Base-by-base conservation (phyloP, 495 filamentous ascomycete genomes). In the Friedmanniomyces endolithicus region DNA sequence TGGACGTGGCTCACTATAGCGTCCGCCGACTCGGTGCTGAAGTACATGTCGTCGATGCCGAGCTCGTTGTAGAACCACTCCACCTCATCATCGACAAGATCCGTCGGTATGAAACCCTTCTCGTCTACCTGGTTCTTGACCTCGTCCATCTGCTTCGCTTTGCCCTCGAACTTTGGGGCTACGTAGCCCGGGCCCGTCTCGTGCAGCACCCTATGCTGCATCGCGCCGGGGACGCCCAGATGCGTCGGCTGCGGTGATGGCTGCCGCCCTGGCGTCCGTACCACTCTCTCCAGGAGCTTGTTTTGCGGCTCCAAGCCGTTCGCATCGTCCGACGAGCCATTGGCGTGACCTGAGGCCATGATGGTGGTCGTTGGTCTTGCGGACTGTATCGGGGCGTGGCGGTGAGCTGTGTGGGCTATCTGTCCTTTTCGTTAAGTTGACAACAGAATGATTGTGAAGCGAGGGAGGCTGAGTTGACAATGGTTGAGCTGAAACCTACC, bases 21-120 rank as follows among this genome's bases (percentile, higher is more conserved):
- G 40, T 89, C 85, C 23, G 82, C 84, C 2, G 78, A 78, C 72
- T 98, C 92, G 34, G 88, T 87, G 67, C 94, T 85, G 75, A 98
- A 98, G 72, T 98, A 98, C 73, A 95, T 90, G 70, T 98, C 92
- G 69, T 98, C 92, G 64, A 98, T 98, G 50, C 92, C 94, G 14
- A 98, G 78, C 67, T 89, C 85, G 61, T 92, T 86, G 73, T 98
- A 98, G 76, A 98, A 98, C 94, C 92, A 97, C 17, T 78, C 76
- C 29, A 88, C 87, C 70, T 98, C 88, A 1, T 81, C 77, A 53
- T 89, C 81, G 35, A 95, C 77, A 59, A 96, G 85, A 40, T 86
- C 78, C 50, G 75, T 72, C 1, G 92, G 92, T 51, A 98, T 87
- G 79, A 95, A 96, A 37, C 79, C 83, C 65, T 85, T 86, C 58